Percentiles rank a stretch among this genome's conserved stretches.
phyloP scores from a whole-genome alignment of 2,329 filamentous ascomycete genomes.

The Diaporthe ilicicola region DNA sequence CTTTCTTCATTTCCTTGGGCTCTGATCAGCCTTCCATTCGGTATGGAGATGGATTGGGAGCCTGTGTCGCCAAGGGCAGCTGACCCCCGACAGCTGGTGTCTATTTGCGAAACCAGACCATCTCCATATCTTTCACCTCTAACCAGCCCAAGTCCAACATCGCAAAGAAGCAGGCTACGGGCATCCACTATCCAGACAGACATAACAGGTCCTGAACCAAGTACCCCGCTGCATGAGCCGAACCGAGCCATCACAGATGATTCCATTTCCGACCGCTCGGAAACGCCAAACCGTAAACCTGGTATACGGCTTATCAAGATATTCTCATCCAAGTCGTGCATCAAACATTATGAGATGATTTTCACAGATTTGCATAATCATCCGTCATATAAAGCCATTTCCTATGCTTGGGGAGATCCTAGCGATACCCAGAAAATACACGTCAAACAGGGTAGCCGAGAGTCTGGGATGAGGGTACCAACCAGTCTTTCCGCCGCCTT shows the following conservation, averaged over 20 bases:
- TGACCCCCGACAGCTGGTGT: too few relatives aligned
- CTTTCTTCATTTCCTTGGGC: too few relatives aligned
- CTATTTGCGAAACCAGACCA: too few relatives aligned
- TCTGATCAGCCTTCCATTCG: too few relatives aligned
- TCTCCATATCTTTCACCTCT: too few relatives aligned
- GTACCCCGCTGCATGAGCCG: not conserved
- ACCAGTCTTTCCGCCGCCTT: conserved; percentile 1
- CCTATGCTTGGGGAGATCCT: conserved; percentile 23
- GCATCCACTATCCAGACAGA: too few relatives aligned
- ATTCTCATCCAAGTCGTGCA: not conserved
- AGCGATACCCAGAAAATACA: not conserved
- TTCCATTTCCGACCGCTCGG: not conserved
- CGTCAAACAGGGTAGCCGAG: not conserved
- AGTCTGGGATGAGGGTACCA: not conserved
- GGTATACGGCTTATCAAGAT: not conserved
- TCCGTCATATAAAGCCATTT: conserved; percentile 13
- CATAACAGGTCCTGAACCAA: not conserved
- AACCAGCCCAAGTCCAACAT: too few relatives aligned
- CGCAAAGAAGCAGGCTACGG: too few relatives aligned
- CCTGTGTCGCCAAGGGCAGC: too few relatives aligned
- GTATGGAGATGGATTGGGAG: too few relatives aligned
- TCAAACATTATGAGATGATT: not conserved
- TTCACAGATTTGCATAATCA: not conserved
- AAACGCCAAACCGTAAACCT: not conserved
- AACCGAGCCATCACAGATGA: not conserved